A percentile compares a stretch with the other conserved stretches of the same genome.
These are phyloP conservation scores for Trypanosoma scelopori DNA, from an alignment of 208 protist species.

Conservation along the genomic window DNA sequence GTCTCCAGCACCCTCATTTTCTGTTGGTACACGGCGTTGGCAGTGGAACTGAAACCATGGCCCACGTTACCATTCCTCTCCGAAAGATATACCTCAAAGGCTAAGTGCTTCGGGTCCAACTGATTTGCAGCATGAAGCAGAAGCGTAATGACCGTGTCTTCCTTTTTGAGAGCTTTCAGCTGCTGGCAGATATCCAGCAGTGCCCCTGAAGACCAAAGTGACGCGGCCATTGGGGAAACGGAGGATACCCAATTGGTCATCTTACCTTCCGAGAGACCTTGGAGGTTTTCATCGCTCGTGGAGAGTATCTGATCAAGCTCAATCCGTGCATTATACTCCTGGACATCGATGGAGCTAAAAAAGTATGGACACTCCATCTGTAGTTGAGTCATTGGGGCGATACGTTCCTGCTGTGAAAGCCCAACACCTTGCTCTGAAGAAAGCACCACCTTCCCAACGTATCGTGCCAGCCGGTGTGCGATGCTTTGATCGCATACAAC, in stretches of 20 bases:
- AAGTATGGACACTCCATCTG: slow-evolving; percentile 82
- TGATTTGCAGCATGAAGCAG: slow-evolving; percentile 85
- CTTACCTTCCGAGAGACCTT: slow-evolving; percentile 46
- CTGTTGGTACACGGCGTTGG: slow-evolving; percentile 47
- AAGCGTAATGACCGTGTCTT: slow-evolving; percentile 69
- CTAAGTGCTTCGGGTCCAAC: slow-evolving; percentile 66
- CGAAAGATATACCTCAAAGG: slow-evolving; percentile 55
- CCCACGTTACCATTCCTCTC: slow-evolving; percentile 32
- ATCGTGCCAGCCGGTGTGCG: slow-evolving; percentile 64
- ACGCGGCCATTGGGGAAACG: slow-evolving; percentile 56
- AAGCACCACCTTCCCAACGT: slow-evolving; percentile 57
- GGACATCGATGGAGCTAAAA: slow-evolving; percentile 66
- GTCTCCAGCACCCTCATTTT: slow-evolving; percentile 63
- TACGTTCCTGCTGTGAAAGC: slow-evolving; percentile 35
- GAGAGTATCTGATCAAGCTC: slow-evolving; percentile 58
- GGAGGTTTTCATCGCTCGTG: slow-evolving; percentile 40
- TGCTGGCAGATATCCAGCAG: slow-evolving; percentile 77
- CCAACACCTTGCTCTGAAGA: slow-evolving; percentile 46
- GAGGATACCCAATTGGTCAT: slow-evolving; percentile 61
- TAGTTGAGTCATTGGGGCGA: slow-evolving; percentile 50
- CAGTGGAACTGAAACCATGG: slow-evolving; percentile 18
- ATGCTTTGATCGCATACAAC: slow-evolving; percentile 68
- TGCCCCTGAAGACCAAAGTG: slow-evolving; percentile 77
- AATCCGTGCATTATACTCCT: slow-evolving; percentile 58
- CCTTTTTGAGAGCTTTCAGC: slow-evolving; percentile 62